A percentile compares a stretch with the other conserved stretches of the same genome.
Conservation (phyloP, 1,284 basidiomycete species). For the Malassezia obtusa region DNA sequence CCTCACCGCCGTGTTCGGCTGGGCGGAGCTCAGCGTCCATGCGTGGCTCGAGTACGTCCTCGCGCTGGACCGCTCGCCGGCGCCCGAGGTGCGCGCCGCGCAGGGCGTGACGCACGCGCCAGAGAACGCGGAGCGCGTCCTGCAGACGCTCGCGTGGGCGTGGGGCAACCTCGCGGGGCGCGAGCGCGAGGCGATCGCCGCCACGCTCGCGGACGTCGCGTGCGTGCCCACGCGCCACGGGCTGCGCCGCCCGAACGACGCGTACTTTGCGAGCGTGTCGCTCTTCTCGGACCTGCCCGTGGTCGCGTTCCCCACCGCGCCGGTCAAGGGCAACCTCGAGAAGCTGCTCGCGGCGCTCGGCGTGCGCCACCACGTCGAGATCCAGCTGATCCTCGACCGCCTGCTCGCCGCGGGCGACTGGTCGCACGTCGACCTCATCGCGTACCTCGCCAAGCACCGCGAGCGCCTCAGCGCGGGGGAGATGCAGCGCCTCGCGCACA, state of each 20-base stretch:
- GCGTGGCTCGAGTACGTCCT: slow-evolving; percentile 67
- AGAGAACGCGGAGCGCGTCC: slow-evolving; percentile 71
- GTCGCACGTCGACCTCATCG: slow-evolving; percentile 49
- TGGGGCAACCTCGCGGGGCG: slow-evolving; percentile 64
- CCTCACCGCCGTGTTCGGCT: slow-evolving; percentile 53
- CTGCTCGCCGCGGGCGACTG: slow-evolving; percentile 50
- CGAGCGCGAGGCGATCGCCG: slow-evolving; percentile 57
- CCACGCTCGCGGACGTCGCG: slow-evolving; percentile 57
- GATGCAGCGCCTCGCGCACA: slow-evolving; percentile 63
- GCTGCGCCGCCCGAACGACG: slow-evolving; percentile 62
- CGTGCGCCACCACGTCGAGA: slow-evolving; percentile 74
- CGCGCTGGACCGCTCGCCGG: slow-evolving; percentile 51
- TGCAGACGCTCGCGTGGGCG: slow-evolving; percentile 61
- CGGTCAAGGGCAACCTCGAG: slow-evolving; percentile 66
- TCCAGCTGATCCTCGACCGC: slow-evolving; percentile 50
- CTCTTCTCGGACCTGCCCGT: slow-evolving; percentile 75
- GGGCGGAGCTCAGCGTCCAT: slow-evolving; percentile 66
- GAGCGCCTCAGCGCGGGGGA: slow-evolving; percentile 63
- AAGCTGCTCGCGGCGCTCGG: slow-evolving; percentile 68
- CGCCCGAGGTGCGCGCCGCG: neutral
- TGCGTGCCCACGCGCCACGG: slow-evolving; percentile 79
- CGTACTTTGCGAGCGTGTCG: slow-evolving; percentile 80
- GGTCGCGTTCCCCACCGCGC: slow-evolving; percentile 61
- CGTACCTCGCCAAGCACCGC: slow-evolving; percentile 67
- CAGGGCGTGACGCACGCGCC: slow-evolving; percentile 54